Percentiles rank a stretch among this genome's conserved stretches.
phyloP scores from a whole-genome alignment of 1,284 basidiomycete genomes.

The Ceratobasidium sp. region DNA sequence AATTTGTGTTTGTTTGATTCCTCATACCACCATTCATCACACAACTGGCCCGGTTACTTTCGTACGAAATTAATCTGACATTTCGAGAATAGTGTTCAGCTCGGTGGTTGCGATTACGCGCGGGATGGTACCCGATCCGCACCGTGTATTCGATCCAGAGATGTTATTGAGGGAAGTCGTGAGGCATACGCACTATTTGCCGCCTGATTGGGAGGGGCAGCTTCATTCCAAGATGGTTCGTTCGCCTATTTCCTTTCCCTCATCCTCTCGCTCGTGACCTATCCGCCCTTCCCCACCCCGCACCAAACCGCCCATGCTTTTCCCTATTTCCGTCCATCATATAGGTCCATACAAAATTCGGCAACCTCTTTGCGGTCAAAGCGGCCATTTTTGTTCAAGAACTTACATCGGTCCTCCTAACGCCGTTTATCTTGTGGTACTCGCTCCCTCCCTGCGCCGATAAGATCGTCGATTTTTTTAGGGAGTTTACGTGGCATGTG shows the following conservation, averaged over 20 bases:
- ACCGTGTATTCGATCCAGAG: conserved; percentile 93
- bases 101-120: conserved; percentile 87
- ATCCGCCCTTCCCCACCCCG: conserved; percentile 37
- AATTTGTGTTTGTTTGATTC: background rate
- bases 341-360: conserved; percentile 89
- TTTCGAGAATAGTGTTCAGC: conserved; percentile 75
- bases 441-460: conserved; percentile 89
- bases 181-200: conserved; percentile 94
- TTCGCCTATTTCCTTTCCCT: background rate
- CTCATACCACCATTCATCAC: too few relatives aligned
- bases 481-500: conserved; percentile 96
- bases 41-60: too few relatives aligned
- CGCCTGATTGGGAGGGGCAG: conserved; percentile 87
- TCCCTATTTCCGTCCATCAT: conserved; percentile 8
- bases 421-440: conserved; percentile 93
- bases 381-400: conserved; percentile 88
- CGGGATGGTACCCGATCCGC: conserved; percentile 96
- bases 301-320: too few relatives aligned
- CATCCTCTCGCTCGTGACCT: background rate
- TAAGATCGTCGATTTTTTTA: conserved; percentile 93
- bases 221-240: conserved; percentile 86
- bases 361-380: conserved; percentile 90
- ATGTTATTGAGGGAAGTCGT: conserved; percentile 90
- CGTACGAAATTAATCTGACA: too few relatives aligned
- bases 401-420: conserved; percentile 88